Percentiles rank a stretch among this genome's conserved stretches.
These are phyloP conservation scores for Acer yangbiense DNA, from an alignment of 345 rosid genomes.

Conservation along the genomic window DNA sequence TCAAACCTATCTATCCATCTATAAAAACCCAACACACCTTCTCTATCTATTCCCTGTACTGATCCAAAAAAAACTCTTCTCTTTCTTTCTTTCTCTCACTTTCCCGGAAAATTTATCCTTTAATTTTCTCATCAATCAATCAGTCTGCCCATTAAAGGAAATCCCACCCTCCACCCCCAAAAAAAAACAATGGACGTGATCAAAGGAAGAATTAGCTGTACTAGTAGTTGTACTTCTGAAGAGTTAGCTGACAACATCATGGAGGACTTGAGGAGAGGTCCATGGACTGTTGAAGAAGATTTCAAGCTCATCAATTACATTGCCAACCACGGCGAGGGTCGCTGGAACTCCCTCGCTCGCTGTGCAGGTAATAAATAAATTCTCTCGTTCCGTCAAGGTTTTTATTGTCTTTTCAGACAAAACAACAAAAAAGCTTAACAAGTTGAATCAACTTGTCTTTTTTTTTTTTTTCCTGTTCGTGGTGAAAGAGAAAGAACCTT, in stretches of 20 bases:
- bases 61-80: conserved; percentile 40
- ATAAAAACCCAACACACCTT: conserved; percentile 37
- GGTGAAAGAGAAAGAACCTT: conserved; percentile 25
- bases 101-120: conserved; percentile 23
- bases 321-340: conserved; percentile 81
- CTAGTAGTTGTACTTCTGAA: conserved; percentile 30
- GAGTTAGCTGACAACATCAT: conserved; percentile 25
- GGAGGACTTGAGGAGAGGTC: conserved; percentile 71
- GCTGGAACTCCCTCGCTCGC: conserved; percentile 91
- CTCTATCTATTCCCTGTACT: conserved; percentile 43
- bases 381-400: not conserved
- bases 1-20: conserved; percentile 30
- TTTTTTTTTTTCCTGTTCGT: conserved; percentile 11
- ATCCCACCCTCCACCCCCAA: no score
- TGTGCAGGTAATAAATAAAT: conserved; percentile 66
- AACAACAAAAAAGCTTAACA: conserved; percentile 30
- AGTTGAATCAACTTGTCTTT: conserved; percentile 35
- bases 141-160: conserved; percentile 33
- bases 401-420: not conserved
- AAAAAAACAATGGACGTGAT: conserved; percentile 42
- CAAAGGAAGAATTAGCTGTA: conserved; percentile 29
- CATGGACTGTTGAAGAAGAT: conserved; percentile 95
- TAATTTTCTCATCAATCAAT: conserved; percentile 27
- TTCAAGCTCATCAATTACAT: conserved; percentile 81
- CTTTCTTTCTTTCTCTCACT: conserved; percentile 32